Evolutionary conservation across 257 asterid genomes (phyloP).

Genomic region (Ehretia macrophylla): DNA sequence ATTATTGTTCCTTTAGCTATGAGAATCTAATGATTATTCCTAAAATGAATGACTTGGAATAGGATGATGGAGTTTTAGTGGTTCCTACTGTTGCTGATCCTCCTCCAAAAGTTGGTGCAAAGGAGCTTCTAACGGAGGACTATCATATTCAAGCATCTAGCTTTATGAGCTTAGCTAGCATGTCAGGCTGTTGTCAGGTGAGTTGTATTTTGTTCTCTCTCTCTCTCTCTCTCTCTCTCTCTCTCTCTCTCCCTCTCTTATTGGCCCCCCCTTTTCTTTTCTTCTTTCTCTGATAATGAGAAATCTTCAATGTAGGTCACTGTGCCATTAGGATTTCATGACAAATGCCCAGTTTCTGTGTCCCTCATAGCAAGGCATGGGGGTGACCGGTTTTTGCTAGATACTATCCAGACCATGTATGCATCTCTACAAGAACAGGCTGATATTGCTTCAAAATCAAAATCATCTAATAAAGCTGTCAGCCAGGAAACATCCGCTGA

Average conservation of each 20-base stretch:
- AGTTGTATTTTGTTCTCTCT: constrained; percentile 14
- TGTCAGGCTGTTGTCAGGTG: constrained; percentile 99
- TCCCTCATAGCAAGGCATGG: constrained; percentile 91
- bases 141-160: constrained; percentile 47
- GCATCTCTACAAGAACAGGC: constrained; percentile 62
- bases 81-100: constrained; percentile 68
- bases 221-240: background rate
- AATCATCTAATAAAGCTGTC: constrained; percentile 39
- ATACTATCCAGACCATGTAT: constrained; percentile 62
- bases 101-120: constrained; percentile 86
- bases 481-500: constrained; percentile 78
- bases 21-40: too few species aligned
- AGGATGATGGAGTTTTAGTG: constrained; percentile 91
- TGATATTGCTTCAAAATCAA: constrained; percentile 42
- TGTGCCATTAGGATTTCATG: constrained; percentile 73
- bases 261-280: background rate
- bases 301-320: constrained; percentile 43
- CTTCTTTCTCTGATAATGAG: constrained; percentile 4
- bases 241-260: background rate
- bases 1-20: too few species aligned
- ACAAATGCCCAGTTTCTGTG: constrained; percentile 79
- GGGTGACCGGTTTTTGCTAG: constrained; percentile 80
- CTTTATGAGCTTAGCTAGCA: constrained; percentile 79
- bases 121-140: constrained; percentile 60
- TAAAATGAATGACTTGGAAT: constrained; percentile 14